Evolutionary conservation across 805 yeast genomes (phyloP).

Genomic region (Candida coquimbonensis): DNA sequence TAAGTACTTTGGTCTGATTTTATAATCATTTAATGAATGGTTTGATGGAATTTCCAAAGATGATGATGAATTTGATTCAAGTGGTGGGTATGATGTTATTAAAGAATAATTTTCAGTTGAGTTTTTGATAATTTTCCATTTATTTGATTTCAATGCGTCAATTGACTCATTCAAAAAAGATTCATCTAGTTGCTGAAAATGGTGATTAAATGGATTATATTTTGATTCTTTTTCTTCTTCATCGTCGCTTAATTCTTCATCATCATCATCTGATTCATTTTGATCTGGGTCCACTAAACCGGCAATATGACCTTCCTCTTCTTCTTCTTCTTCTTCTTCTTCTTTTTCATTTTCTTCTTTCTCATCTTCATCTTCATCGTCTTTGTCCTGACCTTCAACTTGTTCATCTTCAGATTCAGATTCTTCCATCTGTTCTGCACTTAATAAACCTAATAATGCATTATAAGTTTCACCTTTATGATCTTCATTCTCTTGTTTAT

Average conservation of each 20-base stretch:
- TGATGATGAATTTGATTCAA: conserved; percentile 9
- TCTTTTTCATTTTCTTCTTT: conserved; percentile 20
- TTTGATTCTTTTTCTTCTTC: conserved; percentile 57
- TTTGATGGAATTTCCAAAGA: conserved; percentile 16
- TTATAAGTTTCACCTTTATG: conserved; percentile 46
- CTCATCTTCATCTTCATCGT: conserved; percentile 14
- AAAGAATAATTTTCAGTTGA: conserved; percentile 14
- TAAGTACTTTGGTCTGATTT: conserved; percentile 39
- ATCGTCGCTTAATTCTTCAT: conserved; percentile 27
- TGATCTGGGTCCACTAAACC: conserved; percentile 18
- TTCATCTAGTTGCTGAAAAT: conserved; percentile 49
- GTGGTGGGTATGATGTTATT: conserved; percentile 22
- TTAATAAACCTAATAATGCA: conserved; percentile 58
- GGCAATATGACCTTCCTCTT: conserved; percentile 22
- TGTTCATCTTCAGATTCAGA: conserved; percentile 12
- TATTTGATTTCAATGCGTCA: conserved; percentile 19
- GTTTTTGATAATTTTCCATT: conserved; percentile 21
- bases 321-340: conserved; percentile 27
- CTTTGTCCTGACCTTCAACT: conserved; percentile 6
- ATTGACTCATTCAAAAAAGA: conserved; percentile 31
- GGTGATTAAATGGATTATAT: conserved; percentile 77
- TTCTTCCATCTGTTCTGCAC: conserved; percentile 32
- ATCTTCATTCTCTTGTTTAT: background rate
- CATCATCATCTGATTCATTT: conserved; percentile 18
- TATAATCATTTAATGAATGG: conserved; percentile 27